Evolutionary conservation across 148 eudicot genomes (phyloP).

Genomic region (Rhododendron vialii): DNA sequence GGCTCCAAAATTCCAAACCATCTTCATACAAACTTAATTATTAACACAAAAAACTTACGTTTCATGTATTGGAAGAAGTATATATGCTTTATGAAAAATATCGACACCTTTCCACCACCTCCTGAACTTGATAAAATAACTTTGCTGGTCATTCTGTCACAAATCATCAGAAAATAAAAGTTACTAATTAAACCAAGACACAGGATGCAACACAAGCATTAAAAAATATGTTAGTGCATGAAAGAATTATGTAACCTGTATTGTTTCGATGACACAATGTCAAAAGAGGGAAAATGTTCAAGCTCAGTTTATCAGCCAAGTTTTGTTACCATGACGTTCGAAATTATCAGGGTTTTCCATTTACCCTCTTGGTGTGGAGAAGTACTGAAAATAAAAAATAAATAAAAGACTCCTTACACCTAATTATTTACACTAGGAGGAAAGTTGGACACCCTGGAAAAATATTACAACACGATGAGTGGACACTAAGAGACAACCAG

Average conservation of each 20-base stretch:
- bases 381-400: background rate
- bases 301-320: background rate
- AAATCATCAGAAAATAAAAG: constrained; percentile 21
- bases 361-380: background rate
- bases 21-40: background rate
- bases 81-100: constrained; percentile 87
- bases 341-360: background rate
- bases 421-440: background rate
- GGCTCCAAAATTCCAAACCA: background rate
- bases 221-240: background rate
- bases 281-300: background rate
- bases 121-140: constrained; percentile 63
- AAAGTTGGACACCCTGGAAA: background rate
- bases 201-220: background rate
- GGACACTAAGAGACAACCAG: background rate
- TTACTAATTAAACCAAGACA: constrained; percentile 6
- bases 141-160: constrained; percentile 49
- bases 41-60: constrained; percentile 44
- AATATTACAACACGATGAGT: background rate
- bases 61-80: constrained; percentile 85
- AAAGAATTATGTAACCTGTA: background rate
- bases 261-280: background rate
- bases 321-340: background rate
- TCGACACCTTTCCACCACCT: constrained; percentile 98
- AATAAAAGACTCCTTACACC: background rate